Evolutionary conservation across 225 moss, liverwort and hornwort species (phyloP), one percentile per base, ranked within the genome.

Genomic region (Neckera pumila): DNA sequence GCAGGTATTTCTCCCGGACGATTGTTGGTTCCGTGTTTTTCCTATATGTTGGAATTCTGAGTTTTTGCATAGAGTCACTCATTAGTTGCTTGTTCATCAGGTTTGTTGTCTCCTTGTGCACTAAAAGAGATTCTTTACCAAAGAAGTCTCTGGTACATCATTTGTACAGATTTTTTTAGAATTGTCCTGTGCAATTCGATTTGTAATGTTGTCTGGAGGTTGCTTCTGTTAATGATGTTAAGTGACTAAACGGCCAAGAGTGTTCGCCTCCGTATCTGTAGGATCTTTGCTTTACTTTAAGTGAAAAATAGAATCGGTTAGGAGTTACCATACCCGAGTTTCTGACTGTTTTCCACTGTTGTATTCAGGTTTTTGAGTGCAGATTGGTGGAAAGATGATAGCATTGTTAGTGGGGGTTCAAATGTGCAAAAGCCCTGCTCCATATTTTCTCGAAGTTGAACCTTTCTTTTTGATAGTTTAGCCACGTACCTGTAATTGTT

Each of bases 371-470:
- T 87, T 87, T 83, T 94, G 47, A 86, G 94, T 92, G 94, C 94
- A 9, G 96, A 98, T 84, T 98, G 97, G 96, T 97, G 98, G 97
- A 95, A 92, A 62, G 94, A 94, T 7, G 94, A 93, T 72, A 89
- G 89, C 78, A 92, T 97, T 30, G 81, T 95, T 23, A 95, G 95
- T 57, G 92, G 96, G 21, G 95, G 95, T 86, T 92, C 90, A 14
- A 95, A 98, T 51, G 90, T 81, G 93, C 92, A 14, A 95, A 96
- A 28, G 88, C 94, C 30, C 90, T 93, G 58, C 88, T 96, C 34
- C 92, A 82, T 59, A 88, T 94, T 60, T 87, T 82, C 72, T 94
- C 92, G 0, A 89, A 91, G 17, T 56, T 92, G 80, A 90, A 73
- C 51, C 64, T 88, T 38, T 79, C 84, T 19, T 86, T 78, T 20